Percentiles rank a stretch among this genome's conserved stretches.
These are phyloP conservation scores for Tolypocladium tropicale DNA, from an alignment of 2,329 filamentous ascomycete species.

Conservation along the genomic window DNA sequence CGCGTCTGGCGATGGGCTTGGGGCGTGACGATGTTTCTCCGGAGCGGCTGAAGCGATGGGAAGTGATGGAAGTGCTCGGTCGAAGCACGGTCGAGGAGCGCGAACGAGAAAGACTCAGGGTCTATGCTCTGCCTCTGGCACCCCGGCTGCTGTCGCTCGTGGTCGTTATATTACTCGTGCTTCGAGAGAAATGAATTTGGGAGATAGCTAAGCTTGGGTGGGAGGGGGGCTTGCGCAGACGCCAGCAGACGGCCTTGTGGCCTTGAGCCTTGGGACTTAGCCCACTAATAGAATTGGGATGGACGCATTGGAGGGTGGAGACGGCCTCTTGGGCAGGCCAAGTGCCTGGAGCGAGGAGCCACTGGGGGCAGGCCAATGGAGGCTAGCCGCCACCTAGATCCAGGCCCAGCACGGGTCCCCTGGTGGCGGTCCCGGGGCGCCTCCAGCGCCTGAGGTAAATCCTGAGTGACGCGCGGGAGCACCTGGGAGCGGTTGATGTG, in stretches of 20 bases:
- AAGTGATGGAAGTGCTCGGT: neutral
- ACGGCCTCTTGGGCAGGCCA: neutral
- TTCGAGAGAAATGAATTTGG: neutral
- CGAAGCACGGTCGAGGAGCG: neutral
- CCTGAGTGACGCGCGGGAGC: too few species aligned
- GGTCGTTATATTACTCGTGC: neutral
- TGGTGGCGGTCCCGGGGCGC: neutral
- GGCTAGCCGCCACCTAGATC: too few species aligned
- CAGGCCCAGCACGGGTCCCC: too few species aligned
- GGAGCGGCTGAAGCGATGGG: neutral
- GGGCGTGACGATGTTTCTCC: neutral
- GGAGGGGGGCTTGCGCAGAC: neutral
- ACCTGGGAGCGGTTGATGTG: too few species aligned
- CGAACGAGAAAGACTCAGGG: neutral
- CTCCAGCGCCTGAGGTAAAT: neutral
- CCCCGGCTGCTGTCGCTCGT: neutral
- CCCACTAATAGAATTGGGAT: neutral
- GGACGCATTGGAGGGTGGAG: neutral
- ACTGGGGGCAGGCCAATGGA: too few species aligned
- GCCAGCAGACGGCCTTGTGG: neutral
- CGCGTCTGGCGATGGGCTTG: neutral
- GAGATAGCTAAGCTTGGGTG: neutral
- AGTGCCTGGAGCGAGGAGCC: neutral
- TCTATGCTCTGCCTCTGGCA: neutral
- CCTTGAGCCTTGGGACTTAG: neutral